Conservation (phyloP, 1,139 yeast genomes). For the Yamadazyma epiphylla region DNA sequence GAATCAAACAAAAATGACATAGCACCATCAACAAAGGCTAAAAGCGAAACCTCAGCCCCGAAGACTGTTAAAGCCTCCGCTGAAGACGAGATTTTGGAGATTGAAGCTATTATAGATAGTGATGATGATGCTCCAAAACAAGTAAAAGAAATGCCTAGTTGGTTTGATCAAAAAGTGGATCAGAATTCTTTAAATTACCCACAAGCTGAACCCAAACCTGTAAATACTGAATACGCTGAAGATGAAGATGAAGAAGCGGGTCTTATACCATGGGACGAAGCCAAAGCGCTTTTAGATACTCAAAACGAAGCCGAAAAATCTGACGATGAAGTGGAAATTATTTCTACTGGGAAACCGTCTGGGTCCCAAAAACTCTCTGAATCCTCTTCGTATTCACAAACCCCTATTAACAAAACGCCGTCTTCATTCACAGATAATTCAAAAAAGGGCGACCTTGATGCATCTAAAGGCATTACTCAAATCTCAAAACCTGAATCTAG, state of each 20-base stretch:
- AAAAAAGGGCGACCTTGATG: no score
- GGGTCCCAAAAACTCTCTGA: background rate
- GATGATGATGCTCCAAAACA: conserved; percentile 8
- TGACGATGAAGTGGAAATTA: conserved; percentile 5
- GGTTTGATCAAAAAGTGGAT: conserved; percentile 24
- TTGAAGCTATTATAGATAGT: conserved; percentile 8
- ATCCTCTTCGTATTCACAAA: no score
- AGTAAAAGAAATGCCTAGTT: conserved; percentile 20
- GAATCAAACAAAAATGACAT: background rate
- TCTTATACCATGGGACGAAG: conserved; percentile 46
- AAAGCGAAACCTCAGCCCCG: no score
- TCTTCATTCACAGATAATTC: no score
- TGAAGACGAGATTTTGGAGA: conserved; percentile 5
- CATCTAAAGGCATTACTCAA: no score
- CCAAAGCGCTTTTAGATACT: conserved; percentile 25
- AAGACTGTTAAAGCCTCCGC: background rate
- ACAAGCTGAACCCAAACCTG: conserved; percentile 7
- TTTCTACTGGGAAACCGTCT: background rate
- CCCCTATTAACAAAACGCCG: background rate
- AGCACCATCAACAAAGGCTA: no score
- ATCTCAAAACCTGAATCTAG: no score
- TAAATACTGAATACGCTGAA: conserved; percentile 5
- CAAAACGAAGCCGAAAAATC: conserved; percentile 11
- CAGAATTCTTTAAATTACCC: conserved; percentile 10
- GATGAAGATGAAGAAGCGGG: conserved; percentile 49